Evolutionary conservation across 2,329 filamentous ascomycete species (phyloP).

Genomic region (Helotiales sp.): DNA sequence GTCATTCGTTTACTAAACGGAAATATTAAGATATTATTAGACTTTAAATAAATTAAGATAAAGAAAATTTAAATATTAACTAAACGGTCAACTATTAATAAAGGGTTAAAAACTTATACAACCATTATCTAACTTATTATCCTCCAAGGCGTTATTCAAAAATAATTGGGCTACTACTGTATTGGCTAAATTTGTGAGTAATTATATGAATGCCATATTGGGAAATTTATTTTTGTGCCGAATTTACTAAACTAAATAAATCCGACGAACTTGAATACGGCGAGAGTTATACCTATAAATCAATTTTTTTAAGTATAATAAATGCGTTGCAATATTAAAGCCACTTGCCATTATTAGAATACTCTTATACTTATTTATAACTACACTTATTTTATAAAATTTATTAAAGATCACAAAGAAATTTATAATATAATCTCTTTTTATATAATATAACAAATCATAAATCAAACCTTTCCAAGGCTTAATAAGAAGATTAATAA

Average conservation of each 20-base stretch:
- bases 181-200: slow-evolving; percentile 11
- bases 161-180: slow-evolving; percentile 11
- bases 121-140: slow-evolving; percentile 14
- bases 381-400: slow-evolving; percentile 17
- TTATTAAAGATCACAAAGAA: slow-evolving; percentile 29
- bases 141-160: slow-evolving; percentile 8
- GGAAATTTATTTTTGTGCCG: slow-evolving; percentile 24
- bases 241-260: slow-evolving; percentile 27
- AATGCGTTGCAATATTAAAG: slow-evolving; percentile 22
- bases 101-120: slow-evolving; percentile 7
- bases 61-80: slow-evolving; percentile 11
- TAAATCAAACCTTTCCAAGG: slow-evolving; percentile 28
- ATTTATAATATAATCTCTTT: slow-evolving; percentile 9
- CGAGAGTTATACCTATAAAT: slow-evolving; percentile 22
- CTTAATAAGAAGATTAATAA: slow-evolving; percentile 44
- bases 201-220: not conserved
- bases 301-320: slow-evolving; percentile 22
- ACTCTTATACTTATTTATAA: slow-evolving; percentile 25
- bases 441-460: slow-evolving; percentile 20
- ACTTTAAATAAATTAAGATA: slow-evolving; percentile 12
- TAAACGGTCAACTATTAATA: not conserved
- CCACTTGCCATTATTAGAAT: slow-evolving; percentile 31
- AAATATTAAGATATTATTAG: slow-evolving; percentile 4
- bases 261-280: slow-evolving; percentile 27
- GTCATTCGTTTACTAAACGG: slow-evolving; percentile 8